phyloP scores from a whole-genome alignment of 352 stramenopile species.

The Globisporangium alternatum region DNA sequence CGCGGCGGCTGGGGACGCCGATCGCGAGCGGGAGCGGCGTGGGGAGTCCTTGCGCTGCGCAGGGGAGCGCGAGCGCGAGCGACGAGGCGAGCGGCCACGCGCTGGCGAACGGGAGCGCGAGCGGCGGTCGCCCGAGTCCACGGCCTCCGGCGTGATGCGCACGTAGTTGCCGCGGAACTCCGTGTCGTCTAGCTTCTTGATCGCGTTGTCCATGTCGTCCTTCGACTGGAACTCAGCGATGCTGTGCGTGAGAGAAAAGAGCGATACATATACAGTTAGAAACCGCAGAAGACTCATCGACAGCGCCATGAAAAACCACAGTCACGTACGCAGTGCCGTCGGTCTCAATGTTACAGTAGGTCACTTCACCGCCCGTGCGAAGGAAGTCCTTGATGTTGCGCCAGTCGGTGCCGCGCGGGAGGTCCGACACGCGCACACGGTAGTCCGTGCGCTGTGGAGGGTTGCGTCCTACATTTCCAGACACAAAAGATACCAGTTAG shows the following conservation, averaged over 20 bases:
- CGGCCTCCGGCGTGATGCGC: constrained; percentile 51
- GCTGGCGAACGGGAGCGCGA: constrained; percentile 64
- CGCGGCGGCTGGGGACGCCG: constrained; percentile 45
- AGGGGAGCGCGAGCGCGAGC: constrained; percentile 70
- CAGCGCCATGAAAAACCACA: neutral
- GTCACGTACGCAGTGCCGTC: constrained; percentile 78
- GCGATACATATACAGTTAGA: neutral
- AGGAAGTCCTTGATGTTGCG: constrained; percentile 88
- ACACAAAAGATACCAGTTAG: neutral
- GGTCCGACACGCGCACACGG: constrained; percentile 72
- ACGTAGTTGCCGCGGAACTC: constrained; percentile 86
- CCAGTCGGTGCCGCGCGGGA: constrained; percentile 79
- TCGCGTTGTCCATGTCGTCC: constrained; percentile 81
- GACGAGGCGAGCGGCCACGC: constrained; percentile 55
- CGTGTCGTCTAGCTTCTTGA: constrained; percentile 86
- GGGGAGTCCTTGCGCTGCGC: constrained; percentile 56
- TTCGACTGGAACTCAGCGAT: constrained; percentile 78
- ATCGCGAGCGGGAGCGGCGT: constrained; percentile 67
- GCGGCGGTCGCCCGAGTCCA: constrained; percentile 27
- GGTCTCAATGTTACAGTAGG: constrained; percentile 80
- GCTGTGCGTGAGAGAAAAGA: constrained; percentile 22
- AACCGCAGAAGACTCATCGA: neutral
- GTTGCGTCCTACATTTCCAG: constrained; percentile 42
- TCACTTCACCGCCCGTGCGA: constrained; percentile 79
- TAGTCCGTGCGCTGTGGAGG: constrained; percentile 73